These are phyloP conservation scores for Ascochyta koolunga DNA, from an alignment of 2,329 filamentous ascomycete genomes.

Conservation along the genomic window DNA sequence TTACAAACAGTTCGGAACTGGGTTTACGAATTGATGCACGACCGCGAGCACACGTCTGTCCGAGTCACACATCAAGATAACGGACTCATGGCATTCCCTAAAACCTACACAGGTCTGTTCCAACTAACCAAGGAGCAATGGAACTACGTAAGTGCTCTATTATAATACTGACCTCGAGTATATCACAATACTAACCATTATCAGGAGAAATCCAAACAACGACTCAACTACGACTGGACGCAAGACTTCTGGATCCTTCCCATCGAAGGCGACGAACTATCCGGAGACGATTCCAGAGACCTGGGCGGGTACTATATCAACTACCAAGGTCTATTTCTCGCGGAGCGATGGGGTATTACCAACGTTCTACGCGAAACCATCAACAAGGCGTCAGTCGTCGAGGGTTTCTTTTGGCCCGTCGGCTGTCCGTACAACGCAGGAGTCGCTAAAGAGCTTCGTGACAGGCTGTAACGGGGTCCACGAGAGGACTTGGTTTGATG, in stretches of 20 bases:
- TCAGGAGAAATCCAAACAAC: constrained; percentile 6
- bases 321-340: not conserved
- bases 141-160: constrained; percentile 20
- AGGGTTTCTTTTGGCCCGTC: constrained; percentile 1
- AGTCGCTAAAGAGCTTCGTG: not conserved
- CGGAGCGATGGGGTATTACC: constrained; percentile 1
- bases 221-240: not conserved
- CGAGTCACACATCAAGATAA: constrained; percentile 30
- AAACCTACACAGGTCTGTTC: constrained; percentile 21
- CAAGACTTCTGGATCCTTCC: constrained; percentile 7
- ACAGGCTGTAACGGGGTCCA: not conserved
- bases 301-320: constrained; percentile 3
- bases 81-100: constrained; percentile 20
- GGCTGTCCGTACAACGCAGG: not conserved
- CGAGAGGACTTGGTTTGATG: too few species aligned
- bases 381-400: not conserved
- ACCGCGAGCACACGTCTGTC: constrained; percentile 17
- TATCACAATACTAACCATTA: not conserved
- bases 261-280: not conserved
- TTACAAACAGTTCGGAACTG: constrained; percentile 24
- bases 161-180: not conserved
- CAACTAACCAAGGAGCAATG: constrained; percentile 26
- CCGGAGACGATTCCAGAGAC: not conserved
- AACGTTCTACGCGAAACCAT: not conserved
- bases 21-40: constrained; percentile 28